Evolutionary conservation across 202 grass and related monocot genomes (phyloP).

Genomic region (Zizania palustris): DNA sequence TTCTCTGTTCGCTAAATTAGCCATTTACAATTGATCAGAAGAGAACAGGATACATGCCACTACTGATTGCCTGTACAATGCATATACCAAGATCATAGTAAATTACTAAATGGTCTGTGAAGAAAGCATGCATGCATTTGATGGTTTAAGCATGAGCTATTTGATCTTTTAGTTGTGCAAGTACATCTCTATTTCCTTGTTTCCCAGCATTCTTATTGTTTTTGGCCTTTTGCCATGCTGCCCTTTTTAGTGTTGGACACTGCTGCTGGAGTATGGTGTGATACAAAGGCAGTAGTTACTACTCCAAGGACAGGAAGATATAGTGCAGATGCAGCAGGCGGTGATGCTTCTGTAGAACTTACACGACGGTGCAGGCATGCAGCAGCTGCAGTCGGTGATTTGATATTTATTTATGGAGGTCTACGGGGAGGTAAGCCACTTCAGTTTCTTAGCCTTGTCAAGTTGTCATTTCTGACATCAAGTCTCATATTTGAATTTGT

Average conservation of each 20-base stretch:
- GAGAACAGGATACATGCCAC: background rate
- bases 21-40: constrained; percentile 20
- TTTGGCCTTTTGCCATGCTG: constrained; percentile 26
- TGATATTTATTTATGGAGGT: constrained; percentile 98
- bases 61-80: constrained; percentile 26
- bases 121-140: background rate
- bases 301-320: constrained; percentile 92
- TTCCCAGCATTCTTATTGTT: constrained; percentile 35
- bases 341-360: constrained; percentile 88
- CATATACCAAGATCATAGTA: constrained; percentile 12
- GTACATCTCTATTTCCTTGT: constrained; percentile 2
- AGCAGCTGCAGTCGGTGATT: constrained; percentile 92
- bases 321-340: constrained; percentile 87
- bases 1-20: constrained; percentile 9
- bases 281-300: constrained; percentile 92
- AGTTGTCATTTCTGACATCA: constrained; percentile 1
- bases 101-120: constrained; percentile 1
- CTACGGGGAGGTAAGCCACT: constrained; percentile 79
- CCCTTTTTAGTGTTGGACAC: constrained; percentile 89
- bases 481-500: background rate
- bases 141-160: constrained; percentile 21
- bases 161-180: background rate
- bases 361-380: constrained; percentile 94
- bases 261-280: constrained; percentile 98
- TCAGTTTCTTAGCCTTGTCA: constrained; percentile 31